A percentile compares a stretch with the other conserved stretches of the same genome.
Conservation (phyloP, 2,329 filamentous ascomycete species). For the Chlorencoelia australis region DNA sequence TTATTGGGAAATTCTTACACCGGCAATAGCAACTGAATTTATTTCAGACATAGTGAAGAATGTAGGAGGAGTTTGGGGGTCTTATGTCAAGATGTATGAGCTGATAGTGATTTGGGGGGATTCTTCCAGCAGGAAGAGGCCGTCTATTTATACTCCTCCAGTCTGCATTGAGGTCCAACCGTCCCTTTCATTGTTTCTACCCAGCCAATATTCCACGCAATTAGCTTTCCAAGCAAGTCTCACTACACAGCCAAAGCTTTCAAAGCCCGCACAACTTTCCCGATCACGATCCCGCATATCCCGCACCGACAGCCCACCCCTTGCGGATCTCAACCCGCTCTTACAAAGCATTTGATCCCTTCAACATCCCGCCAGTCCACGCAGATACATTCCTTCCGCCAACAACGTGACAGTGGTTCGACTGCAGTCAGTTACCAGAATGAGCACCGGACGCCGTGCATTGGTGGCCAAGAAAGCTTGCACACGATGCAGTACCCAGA, state of each 20-base stretch:
- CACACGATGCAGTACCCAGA: constrained; percentile 15
- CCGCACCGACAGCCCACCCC: too few relatives aligned
- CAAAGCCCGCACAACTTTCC: constrained; percentile 8
- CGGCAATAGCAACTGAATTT: constrained; percentile 15
- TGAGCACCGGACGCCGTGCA: constrained; percentile 6
- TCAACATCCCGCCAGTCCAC: constrained; percentile 10
- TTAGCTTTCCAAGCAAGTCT: constrained; percentile 1
- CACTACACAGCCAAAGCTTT: constrained; percentile 1
- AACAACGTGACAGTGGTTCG: constrained; percentile 1
- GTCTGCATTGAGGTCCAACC: constrained; percentile 1
- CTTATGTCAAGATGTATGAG: constrained; percentile 2
- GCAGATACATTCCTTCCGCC: constrained; percentile 6
- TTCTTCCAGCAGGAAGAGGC: constrained; percentile 4
- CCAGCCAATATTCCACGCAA: constrained; percentile 1
- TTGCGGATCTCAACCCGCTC: constrained; percentile 3
- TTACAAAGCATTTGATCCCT: constrained; percentile 7
- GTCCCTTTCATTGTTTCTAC: constrained; percentile 2
- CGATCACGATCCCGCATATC: constrained; percentile 12
- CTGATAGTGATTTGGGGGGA: constrained; percentile 5
- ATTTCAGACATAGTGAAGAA: constrained; percentile 15
- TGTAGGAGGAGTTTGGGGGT: not conserved
- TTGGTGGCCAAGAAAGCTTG: constrained; percentile 13
- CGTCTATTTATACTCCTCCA: constrained; percentile 7
- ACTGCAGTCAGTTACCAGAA: constrained; percentile 4
- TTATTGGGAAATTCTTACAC: constrained; percentile 9